Base-by-base conservation (phyloP, 192 early-diverging fungal species). In the Chytriomyces sp. region DNA sequence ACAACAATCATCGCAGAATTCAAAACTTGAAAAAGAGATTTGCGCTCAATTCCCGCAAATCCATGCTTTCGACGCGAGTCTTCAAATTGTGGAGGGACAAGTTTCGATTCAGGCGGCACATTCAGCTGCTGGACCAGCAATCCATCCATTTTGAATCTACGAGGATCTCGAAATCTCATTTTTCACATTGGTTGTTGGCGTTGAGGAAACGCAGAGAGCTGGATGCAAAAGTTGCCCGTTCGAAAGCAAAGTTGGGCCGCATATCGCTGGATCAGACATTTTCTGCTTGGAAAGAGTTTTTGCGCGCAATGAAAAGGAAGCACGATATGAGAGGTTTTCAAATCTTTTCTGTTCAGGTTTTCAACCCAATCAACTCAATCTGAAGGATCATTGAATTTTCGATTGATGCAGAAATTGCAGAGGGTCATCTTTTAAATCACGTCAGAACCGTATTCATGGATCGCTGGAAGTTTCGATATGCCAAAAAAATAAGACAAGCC, bases 11-110 rank as follows among this genome's bases (percentile, higher is more conserved):
- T 46, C 67, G 67, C 26, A 23, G 67, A 5, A 77, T 77, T 28
- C 59, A 72, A 46, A 72, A 72, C 60, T 10, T 72, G 11, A 11
- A 35, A 26, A 68, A 68, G 23, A 13, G 23, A 20, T 64, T 64
- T 26, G 63, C 63, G 20, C 63, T 13, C 26, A 13, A 13, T 13
- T 20, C 18, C 24, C 63, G 63, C 4, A 4, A 64, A 13, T 13
- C 18, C 23, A 64, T 64, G 63, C 63, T 64, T 26, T 13, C 35
- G 63, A 13, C 11, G 11, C 20, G 63, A 11, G 11, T 64, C 1
- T 64, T 64, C 63, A 13, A 26, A 11, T 1, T 57, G 18, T 64
- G 63, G 63, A 13, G 63, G 16, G 63, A 13, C 10, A 13, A 26
- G 18, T 57, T 57, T 20, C 53, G 20, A 18, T 20, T 18, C 20